These are phyloP conservation scores for Pouteria campechiana DNA, from an alignment of 179 eudicot species.

Conservation along the genomic window DNA sequence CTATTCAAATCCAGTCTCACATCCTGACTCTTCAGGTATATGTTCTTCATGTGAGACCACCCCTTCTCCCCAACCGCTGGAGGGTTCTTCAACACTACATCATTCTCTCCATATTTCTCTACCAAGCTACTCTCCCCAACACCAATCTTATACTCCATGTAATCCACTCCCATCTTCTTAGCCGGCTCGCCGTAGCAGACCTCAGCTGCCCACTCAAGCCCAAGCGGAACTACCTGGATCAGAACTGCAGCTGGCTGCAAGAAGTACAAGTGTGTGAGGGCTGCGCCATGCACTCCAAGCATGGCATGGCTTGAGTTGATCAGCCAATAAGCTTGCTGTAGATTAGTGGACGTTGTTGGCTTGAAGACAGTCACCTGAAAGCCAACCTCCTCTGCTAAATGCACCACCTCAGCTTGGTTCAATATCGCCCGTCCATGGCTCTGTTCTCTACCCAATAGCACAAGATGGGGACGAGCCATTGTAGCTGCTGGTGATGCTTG, in stretches of 20 bases:
- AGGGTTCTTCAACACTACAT: constrained; percentile 26
- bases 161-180: constrained; percentile 35
- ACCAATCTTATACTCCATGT: constrained; percentile 36
- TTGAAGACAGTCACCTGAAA: constrained; percentile 26
- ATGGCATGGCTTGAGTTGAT: constrained; percentile 32
- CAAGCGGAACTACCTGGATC: constrained; percentile 42
- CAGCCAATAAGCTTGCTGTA: constrained; percentile 16
- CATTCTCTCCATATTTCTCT: constrained; percentile 19
- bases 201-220: constrained; percentile 27
- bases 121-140: constrained; percentile 38
- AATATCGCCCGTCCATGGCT: constrained; percentile 24
- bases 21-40: constrained; percentile 45
- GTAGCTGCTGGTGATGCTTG: not conserved
- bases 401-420: constrained; percentile 22
- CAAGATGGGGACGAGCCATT: constrained; percentile 35
- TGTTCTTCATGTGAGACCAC: constrained; percentile 22
- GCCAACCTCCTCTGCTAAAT: constrained; percentile 24
- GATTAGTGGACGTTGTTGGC: constrained; percentile 17
- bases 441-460: constrained; percentile 30
- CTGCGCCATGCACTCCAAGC: constrained; percentile 60
- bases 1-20: constrained; percentile 28
- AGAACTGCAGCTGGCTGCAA: constrained; percentile 38
- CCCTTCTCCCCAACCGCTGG: constrained; percentile 4
- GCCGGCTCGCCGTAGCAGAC: constrained; percentile 36
- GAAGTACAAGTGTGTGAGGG: constrained; percentile 37